phyloP scores from a whole-genome alignment of 208 protist genomes.

The Leishmania lainsoni region DNA sequence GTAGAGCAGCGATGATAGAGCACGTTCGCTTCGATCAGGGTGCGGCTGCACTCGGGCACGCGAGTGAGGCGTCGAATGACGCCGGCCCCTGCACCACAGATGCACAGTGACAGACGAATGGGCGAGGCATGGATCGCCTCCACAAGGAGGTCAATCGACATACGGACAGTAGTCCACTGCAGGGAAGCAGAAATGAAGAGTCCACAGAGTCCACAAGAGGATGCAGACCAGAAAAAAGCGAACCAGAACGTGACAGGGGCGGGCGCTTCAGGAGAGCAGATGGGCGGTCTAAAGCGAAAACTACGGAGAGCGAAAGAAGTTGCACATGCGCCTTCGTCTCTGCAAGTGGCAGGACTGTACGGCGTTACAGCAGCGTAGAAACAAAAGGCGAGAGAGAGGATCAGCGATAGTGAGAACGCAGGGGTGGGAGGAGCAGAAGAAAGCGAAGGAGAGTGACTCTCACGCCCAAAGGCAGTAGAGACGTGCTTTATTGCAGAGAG shows the following conservation, averaged over 20 bases:
- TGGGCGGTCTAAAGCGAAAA: not conserved
- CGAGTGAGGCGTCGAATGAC: conserved; percentile 43
- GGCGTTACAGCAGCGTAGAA: not conserved
- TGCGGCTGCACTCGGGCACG: conserved; percentile 63
- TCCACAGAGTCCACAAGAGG: too few relatives aligned
- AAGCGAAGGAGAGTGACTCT: not conserved
- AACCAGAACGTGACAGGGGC: not conserved
- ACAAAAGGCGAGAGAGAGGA: not conserved
- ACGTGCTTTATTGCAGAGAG: not conserved
- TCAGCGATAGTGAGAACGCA: not conserved
- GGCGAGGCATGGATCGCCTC: conserved; percentile 53
- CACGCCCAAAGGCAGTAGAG: not conserved
- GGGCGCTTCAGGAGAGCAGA: not conserved
- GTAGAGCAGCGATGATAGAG: conserved; percentile 44
- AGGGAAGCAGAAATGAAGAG: not conserved
- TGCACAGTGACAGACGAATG: conserved; percentile 37
- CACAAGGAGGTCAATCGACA: conserved; percentile 33
- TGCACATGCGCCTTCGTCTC: not conserved
- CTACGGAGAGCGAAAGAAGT: not conserved
- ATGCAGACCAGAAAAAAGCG: not conserved
- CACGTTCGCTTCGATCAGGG: conserved; percentile 48
- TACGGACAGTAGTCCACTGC: not conserved
- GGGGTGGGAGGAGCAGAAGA: not conserved
- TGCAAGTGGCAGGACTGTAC: not conserved
- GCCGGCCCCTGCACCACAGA: conserved; percentile 53